Evolutionary conservation across 345 rosid genomes (phyloP).

Genomic region (Gossypioides kirkii): DNA sequence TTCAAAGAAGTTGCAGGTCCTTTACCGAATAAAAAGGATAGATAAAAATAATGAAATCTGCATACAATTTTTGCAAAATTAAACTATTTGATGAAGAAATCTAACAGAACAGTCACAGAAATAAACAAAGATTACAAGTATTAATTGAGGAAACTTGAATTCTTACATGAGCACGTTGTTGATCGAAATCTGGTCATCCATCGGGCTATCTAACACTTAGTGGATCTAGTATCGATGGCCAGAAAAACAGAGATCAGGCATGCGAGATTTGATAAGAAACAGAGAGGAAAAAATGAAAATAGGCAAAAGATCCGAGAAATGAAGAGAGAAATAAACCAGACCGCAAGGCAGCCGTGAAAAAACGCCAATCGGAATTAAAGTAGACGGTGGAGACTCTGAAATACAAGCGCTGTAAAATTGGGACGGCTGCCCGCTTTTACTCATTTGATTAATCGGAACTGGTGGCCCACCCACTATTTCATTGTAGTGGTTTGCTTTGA

Average conservation of each 20-base stretch:
- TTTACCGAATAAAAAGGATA: not conserved
- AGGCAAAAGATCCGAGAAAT: too few relatives aligned
- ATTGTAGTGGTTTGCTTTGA: too few relatives aligned
- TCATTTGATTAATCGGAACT: too few relatives aligned
- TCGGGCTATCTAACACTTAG: not conserved
- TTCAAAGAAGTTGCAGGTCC: too few relatives aligned
- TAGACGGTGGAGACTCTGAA: not conserved
- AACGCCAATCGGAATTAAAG: not conserved
- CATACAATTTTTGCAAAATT: not conserved
- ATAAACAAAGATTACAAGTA: not conserved
- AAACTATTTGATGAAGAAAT: not conserved
- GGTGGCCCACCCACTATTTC: too few relatives aligned
- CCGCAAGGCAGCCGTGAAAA: not conserved
- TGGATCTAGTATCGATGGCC: not conserved
- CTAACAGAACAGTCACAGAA: not conserved
- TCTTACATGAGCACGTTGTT: not conserved
- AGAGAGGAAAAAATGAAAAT: not conserved
- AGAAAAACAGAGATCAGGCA: not conserved
- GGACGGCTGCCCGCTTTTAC: too few relatives aligned
- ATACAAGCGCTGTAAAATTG: not conserved
- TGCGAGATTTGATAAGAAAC: not conserved
- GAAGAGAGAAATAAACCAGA: too few relatives aligned
- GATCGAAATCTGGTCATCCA: too few relatives aligned
- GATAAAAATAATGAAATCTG: not conserved
- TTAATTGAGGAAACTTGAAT: not conserved